A percentile compares a stretch with the other conserved stretches of the same genome.
phyloP scores from a whole-genome alignment of 2,329 filamentous ascomycete genomes.

The Penicillium olsonii region DNA sequence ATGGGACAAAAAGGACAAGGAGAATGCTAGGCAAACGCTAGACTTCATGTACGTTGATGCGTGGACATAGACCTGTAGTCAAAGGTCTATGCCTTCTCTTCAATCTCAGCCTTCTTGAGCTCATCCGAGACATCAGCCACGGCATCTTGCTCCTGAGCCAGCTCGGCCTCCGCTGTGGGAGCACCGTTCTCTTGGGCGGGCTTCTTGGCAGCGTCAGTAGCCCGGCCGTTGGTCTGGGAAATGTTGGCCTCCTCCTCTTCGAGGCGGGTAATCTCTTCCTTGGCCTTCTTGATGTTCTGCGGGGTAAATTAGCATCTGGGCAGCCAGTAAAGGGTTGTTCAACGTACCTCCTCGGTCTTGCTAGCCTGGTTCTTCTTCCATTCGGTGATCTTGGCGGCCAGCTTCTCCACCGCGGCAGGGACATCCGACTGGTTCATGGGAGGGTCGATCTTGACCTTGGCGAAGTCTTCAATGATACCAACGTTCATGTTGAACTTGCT shows the following conservation, averaged over 20 bases:
- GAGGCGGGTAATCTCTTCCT: conserved; percentile 90
- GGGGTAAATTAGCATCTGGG: conserved; percentile 25
- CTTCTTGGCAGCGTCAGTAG: conserved; percentile 57
- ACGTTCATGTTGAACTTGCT: conserved; percentile 82
- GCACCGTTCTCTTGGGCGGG: conserved; percentile 56
- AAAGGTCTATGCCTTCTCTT: conserved; percentile 50
- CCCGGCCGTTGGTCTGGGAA: conserved; percentile 41
- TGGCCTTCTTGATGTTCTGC: conserved; percentile 94
- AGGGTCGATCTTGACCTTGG: conserved; percentile 79
- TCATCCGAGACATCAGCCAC: conserved; percentile 60
- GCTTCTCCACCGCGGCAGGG: conserved; percentile 76
- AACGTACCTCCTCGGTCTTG: conserved; percentile 84
- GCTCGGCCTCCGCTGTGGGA: conserved; percentile 55
- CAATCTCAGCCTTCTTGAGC: conserved; percentile 61
- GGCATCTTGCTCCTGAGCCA: conserved; percentile 60
- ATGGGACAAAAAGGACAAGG: conserved; percentile 16
- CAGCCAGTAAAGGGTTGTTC: not conserved
- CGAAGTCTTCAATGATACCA: conserved; percentile 87
- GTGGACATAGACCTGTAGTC: conserved; percentile 17
- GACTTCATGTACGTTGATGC: conserved; percentile 16
- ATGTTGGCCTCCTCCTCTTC: conserved; percentile 67
- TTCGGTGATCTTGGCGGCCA: conserved; percentile 84
- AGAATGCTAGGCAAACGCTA: conserved; percentile 32
- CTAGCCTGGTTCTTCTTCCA: conserved; percentile 90
- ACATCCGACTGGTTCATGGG: conserved; percentile 85